Evolutionary conservation across 1,139 yeast genomes (phyloP), one percentile per base, ranked within the genome.

Genomic region (Debaryomycetaceae sp.): DNA sequence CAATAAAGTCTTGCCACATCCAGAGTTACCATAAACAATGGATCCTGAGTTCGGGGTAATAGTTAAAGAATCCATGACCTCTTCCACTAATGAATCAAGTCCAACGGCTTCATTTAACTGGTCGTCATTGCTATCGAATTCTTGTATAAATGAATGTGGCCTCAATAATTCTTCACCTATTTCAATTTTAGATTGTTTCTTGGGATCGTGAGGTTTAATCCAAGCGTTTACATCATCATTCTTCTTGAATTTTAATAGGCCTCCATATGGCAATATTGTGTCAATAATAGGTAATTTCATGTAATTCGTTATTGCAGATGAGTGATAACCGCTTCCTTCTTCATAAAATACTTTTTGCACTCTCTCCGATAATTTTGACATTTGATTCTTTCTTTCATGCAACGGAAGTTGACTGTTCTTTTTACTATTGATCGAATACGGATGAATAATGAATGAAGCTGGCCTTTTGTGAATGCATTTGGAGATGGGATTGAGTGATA

Each of bases 1-100:
- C 0, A 83, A 52, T 2, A 79, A 64, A 0, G 92, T 66, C 56
- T 91, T 91, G 1, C 97, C 98, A 46, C 88, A 75, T 0, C 96
- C 97, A 0, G 87, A 67, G 30, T 81, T 67, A 0, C 98, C 98
- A 50, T 80, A 75, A 0, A 91, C 56, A 39, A 87, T 63, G 1
- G 65, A 51, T 3, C 94, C 88, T 2, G 71, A 51, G 42, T 72
- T 69, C 33, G 65, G 67, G 35, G 82, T 73, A 37, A 73, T 57
- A 9, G 67, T 56, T 8, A 86, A 57, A 1, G 75, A 59, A 9
- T 68, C 70, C 1, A 67, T 54, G 13, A 79, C 56, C n/a, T 69
- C 69, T 0, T 58, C 58, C 5, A 82, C 50, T 1, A 70, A 55
- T 3, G 60, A 54, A 31, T 81, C 83, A 35, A 83, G 67, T 0